Conservation (phyloP, 108 stramenopile genomes). For the Nitzschia putrida region DNA sequence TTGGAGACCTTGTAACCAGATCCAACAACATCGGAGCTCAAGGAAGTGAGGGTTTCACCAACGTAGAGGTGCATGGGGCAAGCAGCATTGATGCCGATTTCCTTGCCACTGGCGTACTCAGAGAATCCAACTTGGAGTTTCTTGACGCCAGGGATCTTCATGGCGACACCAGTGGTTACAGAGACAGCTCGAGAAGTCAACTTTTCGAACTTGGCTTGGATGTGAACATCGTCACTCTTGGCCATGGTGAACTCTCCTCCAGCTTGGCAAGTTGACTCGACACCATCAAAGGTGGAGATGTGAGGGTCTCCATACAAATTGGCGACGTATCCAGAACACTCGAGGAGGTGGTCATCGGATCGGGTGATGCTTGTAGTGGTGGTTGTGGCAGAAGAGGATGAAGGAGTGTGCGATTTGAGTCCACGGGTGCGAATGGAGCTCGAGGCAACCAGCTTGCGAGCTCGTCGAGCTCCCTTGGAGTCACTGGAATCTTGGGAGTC, state of each 20-base stretch:
- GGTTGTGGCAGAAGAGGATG: too few relatives aligned
- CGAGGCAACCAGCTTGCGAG: too few relatives aligned
- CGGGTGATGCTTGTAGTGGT: too few relatives aligned
- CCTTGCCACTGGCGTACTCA: not conserved
- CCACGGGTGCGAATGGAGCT: too few relatives aligned
- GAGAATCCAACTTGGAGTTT: not conserved
- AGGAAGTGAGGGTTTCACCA: not conserved
- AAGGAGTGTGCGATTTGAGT: too few relatives aligned
- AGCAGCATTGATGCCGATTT: not conserved
- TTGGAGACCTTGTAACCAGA: not conserved
- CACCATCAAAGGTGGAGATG: conserved; percentile 6
- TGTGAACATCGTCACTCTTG: not conserved
- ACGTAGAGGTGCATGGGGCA: not conserved
- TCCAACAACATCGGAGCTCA: not conserved
- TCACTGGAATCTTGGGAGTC: too few relatives aligned
- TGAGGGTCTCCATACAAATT: conserved; percentile 8
- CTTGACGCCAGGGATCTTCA: not conserved
- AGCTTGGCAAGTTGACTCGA: conserved; percentile 3
- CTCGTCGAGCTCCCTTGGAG: too few relatives aligned
- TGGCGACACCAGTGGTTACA: not conserved
- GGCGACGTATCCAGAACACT: not conserved
- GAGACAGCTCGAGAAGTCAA: not conserved
- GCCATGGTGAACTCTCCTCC: conserved; percentile 2
- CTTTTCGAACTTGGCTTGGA: conserved; percentile 8
- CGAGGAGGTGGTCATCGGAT: not conserved